Base-by-base conservation (phyloP, 1,284 basidiomycete genomes). In the Neonothopanus nambi region DNA sequence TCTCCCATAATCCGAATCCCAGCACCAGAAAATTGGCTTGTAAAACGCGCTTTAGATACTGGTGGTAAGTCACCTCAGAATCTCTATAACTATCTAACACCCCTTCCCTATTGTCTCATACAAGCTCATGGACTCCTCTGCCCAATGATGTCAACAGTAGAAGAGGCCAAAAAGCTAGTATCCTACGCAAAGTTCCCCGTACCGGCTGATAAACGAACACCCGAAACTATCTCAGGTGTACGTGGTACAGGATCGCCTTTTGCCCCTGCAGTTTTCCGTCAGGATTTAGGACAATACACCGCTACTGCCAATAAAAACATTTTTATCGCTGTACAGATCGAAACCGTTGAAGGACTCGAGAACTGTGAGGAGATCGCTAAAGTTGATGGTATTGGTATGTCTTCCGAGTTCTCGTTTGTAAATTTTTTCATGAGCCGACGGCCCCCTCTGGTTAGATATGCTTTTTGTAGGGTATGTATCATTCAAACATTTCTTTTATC, bases 181-280 rank as follows among this genome's bases (percentile, higher is more conserved):
- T 60, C 57, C 17, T 60, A 57, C 39, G 57, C 60, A 13, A 62
- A 59, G 43, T 62, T 62, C 44, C 60, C 60, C 30, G 47, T 58
- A 35, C 59, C 57, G 2, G 46, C 43, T 17, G 48, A 24, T 5
- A 24, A 45, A 15, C 28, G 48, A 47, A 42, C 24, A 5, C 43
- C 53, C 13, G 50, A 51, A 20, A 26, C 47, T 20, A 46, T 63
- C 17, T 61, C 62, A 12, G 66, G 65, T 7, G 59, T 63, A 20
- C 58, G 65, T 35, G 65, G 66, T 21, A 63, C 59, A 5, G 66
- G 66, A 18, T 67, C 65, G 17, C 63, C 65, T 5, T 65, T 67
- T 48, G 65, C 65, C 8, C 65, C 65, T 35, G 60, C 63, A 33
- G 65, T 57, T 20, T 67, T 68, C 28, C 47, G 56, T 17, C 60